These are phyloP conservation scores for Ustilago cynodontis DNA, from an alignment of 1,284 basidiomycete species.

Conservation along the genomic window DNA sequence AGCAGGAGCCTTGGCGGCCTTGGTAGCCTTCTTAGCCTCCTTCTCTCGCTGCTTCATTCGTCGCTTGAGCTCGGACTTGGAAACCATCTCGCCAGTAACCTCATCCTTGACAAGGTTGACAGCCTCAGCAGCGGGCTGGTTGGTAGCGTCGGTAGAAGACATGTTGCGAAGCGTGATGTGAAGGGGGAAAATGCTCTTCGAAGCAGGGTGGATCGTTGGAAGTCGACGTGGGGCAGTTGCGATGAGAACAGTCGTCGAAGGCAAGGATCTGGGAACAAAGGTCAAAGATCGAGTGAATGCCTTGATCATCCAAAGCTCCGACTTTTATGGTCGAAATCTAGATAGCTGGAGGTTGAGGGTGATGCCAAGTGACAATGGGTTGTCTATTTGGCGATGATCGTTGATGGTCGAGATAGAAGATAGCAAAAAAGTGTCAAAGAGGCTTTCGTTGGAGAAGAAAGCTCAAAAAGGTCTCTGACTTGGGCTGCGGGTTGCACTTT, in stretches of 20 bases:
- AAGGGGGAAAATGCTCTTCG: conserved; percentile 2
- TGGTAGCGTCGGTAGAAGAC: conserved; percentile 49
- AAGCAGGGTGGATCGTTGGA: neutral
- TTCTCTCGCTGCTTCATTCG: conserved; percentile 77
- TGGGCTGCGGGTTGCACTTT: conserved; percentile 1
- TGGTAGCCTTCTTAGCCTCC: conserved; percentile 86
- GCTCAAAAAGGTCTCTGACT: conserved; percentile 4
- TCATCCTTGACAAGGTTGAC: conserved; percentile 66
- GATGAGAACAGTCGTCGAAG: conserved; percentile 14
- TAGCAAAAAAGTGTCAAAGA: neutral
- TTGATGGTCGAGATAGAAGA: conserved; percentile 5
- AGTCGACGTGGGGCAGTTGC: conserved; percentile 4
- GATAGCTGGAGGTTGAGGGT: neutral
- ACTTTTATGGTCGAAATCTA: neutral
- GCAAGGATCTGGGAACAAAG: conserved; percentile 25
- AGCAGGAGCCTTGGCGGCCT: conserved; percentile 70
- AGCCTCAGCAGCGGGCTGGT: conserved; percentile 42
- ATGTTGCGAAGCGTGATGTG: conserved; percentile 27
- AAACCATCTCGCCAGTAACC: conserved; percentile 69
- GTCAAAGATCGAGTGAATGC: conserved; percentile 27
- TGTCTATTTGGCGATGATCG: neutral
- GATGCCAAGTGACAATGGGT: conserved; percentile 5
- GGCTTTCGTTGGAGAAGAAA: conserved; percentile 17
- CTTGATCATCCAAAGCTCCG: conserved; percentile 45
- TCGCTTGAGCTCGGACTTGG: conserved; percentile 68